Evolutionary conservation across 2,329 filamentous ascomycete species (phyloP).

Genomic region (Neobulgaria alba): DNA sequence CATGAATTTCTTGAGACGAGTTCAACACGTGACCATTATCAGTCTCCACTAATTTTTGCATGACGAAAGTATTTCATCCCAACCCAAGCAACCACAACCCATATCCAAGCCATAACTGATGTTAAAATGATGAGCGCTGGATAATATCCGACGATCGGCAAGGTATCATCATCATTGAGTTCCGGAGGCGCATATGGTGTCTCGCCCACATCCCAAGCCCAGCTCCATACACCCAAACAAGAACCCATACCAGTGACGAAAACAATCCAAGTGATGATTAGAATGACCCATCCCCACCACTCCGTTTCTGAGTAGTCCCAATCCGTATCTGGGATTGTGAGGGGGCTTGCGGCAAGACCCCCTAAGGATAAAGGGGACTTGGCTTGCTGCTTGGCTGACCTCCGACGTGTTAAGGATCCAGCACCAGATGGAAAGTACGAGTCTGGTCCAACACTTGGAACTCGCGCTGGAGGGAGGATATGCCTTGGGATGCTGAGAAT

Average conservation of each 20-base stretch:
- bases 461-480: slow-evolving; percentile 32
- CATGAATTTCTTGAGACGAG: too few species aligned
- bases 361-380: slow-evolving; percentile 54
- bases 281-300: slow-evolving; percentile 95
- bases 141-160: slow-evolving; percentile 96
- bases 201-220: slow-evolving; percentile 97
- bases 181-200: slow-evolving; percentile 93
- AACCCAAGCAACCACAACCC: slow-evolving; percentile 95
- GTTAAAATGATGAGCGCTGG: slow-evolving; percentile 89
- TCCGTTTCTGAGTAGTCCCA: slow-evolving; percentile 95
- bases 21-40: too few species aligned
- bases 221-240: slow-evolving; percentile 90
- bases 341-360: slow-evolving; percentile 40
- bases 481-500: slow-evolving; percentile 52
- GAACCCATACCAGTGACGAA: slow-evolving; percentile 97
- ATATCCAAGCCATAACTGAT: slow-evolving; percentile 96
- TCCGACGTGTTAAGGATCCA: slow-evolving; percentile 27
- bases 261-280: slow-evolving; percentile 86
- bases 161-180: slow-evolving; percentile 84
- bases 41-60: slow-evolving; percentile 64
- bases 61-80: slow-evolving; percentile 99
- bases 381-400: slow-evolving; percentile 28
- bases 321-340: slow-evolving; percentile 41
- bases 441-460: slow-evolving; percentile 46
- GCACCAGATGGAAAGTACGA: slow-evolving; percentile 48